Base-by-base conservation (phyloP, 768 basidiomycete genomes). In the Leccinum subtestaceum region DNA sequence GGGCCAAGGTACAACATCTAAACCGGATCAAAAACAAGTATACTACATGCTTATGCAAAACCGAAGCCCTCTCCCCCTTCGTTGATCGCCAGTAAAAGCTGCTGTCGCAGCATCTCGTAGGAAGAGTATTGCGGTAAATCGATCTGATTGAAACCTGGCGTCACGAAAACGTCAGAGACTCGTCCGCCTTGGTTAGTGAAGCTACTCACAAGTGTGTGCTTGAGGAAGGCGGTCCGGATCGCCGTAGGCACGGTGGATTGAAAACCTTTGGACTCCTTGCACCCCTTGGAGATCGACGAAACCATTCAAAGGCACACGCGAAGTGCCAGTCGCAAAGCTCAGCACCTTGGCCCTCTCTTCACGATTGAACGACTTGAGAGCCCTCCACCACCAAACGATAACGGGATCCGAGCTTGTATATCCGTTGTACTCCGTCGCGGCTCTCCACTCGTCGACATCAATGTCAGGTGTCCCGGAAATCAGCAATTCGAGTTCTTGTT, bases 311-410 rank as follows among this genome's bases (percentile, higher is more conserved):
- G 96, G 96, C 1, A 99, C 96, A 49, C 95, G 83, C 9, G 95
- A 95, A 5, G 92, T 86, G 60, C 93, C 86, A 1, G 97, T 96
- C 13, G 95, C 95, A 75, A 99, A 99, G 78, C 95, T 96, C 57
- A 99, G 80, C 48, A 99, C 93, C 73, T 97, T 95, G 32, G 97
- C 95, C 57, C 94, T 81, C 75, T 99, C 97, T 66, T 98, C 95
- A 34, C 96, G 90, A 64, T 91, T 93, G 78, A 98, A 98, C 9
- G 94, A 96, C 74, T 98, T 94, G 46, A 99, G 83, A 2, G 96
- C 96, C 63, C 97, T 84, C 97, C 97, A 99, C 90, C 94, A 98
- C 95, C 95, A 99, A 29, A 92, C 88, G 60, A 98, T 95, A 67
- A 96, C 95, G 6, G 96, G 93, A 72, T 99, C 95, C 3, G 89